Evolutionary conservation across 1,284 basidiomycete genomes (phyloP).

Genomic region (Meira miltonrushii): DNA sequence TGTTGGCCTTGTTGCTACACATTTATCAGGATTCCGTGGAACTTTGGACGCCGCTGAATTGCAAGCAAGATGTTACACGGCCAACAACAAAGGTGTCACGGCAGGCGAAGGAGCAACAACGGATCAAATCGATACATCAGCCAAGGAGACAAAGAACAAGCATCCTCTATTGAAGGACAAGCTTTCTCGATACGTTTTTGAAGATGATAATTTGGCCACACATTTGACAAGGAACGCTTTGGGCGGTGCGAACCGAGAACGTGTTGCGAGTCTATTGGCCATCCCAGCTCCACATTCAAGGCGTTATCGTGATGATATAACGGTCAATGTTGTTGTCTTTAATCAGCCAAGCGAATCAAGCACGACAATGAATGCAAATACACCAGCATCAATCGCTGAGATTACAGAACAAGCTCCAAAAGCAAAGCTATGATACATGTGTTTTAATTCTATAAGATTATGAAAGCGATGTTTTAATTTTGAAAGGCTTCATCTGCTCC

Average conservation of each 20-base stretch:
- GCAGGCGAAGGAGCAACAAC: constrained; percentile 21
- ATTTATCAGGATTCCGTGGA: constrained; percentile 44
- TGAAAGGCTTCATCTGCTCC: background rate
- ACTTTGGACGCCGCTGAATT: constrained; percentile 34
- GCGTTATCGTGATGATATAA: constrained; percentile 46
- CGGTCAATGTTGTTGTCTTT: constrained; percentile 14
- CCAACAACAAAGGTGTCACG: constrained; percentile 1
- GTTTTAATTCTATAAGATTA: too few relatives aligned
- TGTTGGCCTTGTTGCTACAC: constrained; percentile 64
- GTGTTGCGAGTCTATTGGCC: constrained; percentile 69
- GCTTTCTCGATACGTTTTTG: constrained; percentile 38
- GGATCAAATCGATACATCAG: background rate
- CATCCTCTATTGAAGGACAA: constrained; percentile 43
- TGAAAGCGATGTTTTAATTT: background rate
- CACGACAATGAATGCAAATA: too few relatives aligned
- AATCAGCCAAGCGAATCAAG: background rate
- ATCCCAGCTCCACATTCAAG: constrained; percentile 73
- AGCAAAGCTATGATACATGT: too few relatives aligned
- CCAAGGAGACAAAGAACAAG: constrained; percentile 8
- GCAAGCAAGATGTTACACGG: constrained; percentile 37
- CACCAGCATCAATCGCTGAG: too few relatives aligned
- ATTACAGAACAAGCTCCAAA: too few relatives aligned
- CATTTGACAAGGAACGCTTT: constrained; percentile 92
- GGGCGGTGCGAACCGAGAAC: constrained; percentile 71
- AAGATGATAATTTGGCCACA: constrained; percentile 76